A percentile compares a stretch with the other conserved stretches of the same genome.
Conservation (phyloP, 257 asterid genomes). For the Petunia axillaris region DNA sequence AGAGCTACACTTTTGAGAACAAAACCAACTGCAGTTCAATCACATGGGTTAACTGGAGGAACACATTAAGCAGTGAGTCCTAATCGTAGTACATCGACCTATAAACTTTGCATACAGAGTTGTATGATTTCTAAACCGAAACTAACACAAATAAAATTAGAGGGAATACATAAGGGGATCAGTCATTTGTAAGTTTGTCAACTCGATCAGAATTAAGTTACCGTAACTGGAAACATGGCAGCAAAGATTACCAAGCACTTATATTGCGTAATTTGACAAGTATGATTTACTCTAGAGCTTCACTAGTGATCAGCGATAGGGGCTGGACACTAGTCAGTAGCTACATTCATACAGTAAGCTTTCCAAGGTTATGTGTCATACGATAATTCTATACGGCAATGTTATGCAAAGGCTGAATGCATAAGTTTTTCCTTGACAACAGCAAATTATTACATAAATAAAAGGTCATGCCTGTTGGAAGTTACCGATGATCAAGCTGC, state of each 20-base stretch:
- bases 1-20: neutral
- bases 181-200: neutral
- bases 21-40: neutral
- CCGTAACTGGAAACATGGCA: neutral
- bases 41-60: neutral
- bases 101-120: neutral
- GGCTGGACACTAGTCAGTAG: neutral
- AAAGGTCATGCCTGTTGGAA: neutral
- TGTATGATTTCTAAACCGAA: neutral
- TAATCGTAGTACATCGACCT: neutral
- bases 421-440: conserved; percentile 4
- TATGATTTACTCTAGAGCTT: neutral
- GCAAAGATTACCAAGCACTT: neutral
- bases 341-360: too few relatives aligned
- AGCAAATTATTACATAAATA: neutral
- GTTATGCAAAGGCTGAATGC: neutral
- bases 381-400: too few relatives aligned
- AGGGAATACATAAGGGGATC: neutral
- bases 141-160: neutral
- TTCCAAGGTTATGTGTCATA: too few relatives aligned
- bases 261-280: neutral
- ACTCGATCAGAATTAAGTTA: neutral
- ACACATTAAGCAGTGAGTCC: neutral
- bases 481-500: neutral
- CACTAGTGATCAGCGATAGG: too few relatives aligned